Evolutionary conservation across 2,329 filamentous ascomycete genomes (phyloP), one percentile per base, ranked within the genome.

Genomic region (Coniochaeta sp.): DNA sequence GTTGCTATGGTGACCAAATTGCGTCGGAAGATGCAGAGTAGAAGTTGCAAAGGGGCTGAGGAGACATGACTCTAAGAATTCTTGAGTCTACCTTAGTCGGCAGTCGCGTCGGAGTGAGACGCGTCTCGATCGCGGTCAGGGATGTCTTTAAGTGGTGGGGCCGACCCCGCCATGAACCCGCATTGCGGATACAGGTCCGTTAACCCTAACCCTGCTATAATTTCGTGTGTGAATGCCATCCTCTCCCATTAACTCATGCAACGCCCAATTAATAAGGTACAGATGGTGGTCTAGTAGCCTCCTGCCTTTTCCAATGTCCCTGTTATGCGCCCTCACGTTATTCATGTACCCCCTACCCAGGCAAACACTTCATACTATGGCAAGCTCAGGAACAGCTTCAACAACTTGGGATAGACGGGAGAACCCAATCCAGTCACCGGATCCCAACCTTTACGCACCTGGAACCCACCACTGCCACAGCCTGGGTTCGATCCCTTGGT

Each of bases 391-490:
- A 63, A 58, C 12, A 62, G 51, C 18, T 50, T 52, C 16, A 55
- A 31, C 32, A 63, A 54, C 51, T 57, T 58, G 0, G 57, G 56
- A 31, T 56, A 63, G 27, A 59, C 53, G 16, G 60, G 60, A 27
- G 60, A 55, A 33, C 60, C 60, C 3, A 63, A 54, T 1, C 60
- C 60, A 2, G 59, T 61, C 2, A 61, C 55, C 1, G 62, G 62
- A 38, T 64, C 62, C 62, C 62, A 64, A 6, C 62, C 62, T 26
- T 54, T 45, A 9, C 55, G 57, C 3, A 63, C 64, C 2, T 55
- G 55, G 46, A 67, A 67, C 0, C 65, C 65, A 4, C 54, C 31
- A 1, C 61, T 65, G n/a, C 60, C 58, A 27, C 65, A 67, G 8
- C 65, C 65, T 1, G 65, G 65, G 48, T 66, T 67, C 4, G 53